Evolutionary conservation across 345 rosid genomes (phyloP), one percentile per base, ranked within the genome.

Genomic region (Heritiera fomes): DNA sequence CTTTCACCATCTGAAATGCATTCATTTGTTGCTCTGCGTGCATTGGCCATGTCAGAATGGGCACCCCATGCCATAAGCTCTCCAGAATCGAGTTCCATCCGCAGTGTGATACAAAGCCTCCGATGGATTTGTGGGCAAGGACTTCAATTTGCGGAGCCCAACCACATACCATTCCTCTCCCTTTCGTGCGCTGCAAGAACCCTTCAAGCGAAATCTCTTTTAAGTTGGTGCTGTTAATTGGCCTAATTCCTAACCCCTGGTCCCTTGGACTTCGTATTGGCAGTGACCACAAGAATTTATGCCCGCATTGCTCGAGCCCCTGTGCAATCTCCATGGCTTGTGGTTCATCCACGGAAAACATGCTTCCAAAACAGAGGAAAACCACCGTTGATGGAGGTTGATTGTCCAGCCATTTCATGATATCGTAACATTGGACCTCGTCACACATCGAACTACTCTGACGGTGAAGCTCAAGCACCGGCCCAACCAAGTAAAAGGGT

Each of bases 311-410:
- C 75, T 87, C 86, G 49, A 88, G 53, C 11, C 83, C 89, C 13
- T 41, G 17, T 1, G 88, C 89, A 11, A 84, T 86, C 70, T 87
- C 88, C 78, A 38, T 76, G 41, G 85, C 52, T 72, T 87, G 91
- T 20, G 43, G 60, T 32, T 2, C 12, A 0, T 85, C 80, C 72
- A 88, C 87, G 73, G 77, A 77, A 5, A 89, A 90, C 58, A 83
- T 73, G 80, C 92, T 90, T 17, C 92, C 91, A 40, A 89, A 90
- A 75, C 92, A 90, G 3, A 90, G 59, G 75, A 83, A 89, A 64
- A 90, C 86, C 0, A 89, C 86, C 62, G 85, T 79, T 47, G 52
- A 50, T 8, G 73, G 76, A 5, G 88, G 89, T 61, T 90, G 94
- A 12, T 80, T 45, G 71, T 89, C 84, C 0, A 89, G 85, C 91